Conservation (phyloP, 192 early-diverging fungal genomes). For the Gigaspora rosea region DNA sequence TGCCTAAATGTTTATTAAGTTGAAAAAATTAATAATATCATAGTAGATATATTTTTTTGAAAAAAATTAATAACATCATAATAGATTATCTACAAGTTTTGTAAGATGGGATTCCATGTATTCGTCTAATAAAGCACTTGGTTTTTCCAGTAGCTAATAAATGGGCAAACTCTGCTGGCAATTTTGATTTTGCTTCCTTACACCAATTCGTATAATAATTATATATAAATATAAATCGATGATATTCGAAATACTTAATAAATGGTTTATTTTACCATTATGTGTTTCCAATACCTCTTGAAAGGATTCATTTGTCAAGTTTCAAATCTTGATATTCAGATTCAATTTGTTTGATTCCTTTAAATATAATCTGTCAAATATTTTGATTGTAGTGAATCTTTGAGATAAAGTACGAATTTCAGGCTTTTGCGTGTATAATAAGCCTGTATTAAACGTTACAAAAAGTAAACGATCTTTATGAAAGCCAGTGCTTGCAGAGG, state of each 20-base stretch:
- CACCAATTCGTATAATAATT: not conserved
- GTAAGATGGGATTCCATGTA: conserved; percentile 19
- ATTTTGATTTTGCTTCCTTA: conserved; percentile 10
- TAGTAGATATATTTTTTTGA: too few relatives aligned
- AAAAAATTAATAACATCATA: too few relatives aligned
- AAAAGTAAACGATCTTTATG: not conserved
- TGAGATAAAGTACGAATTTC: conserved; percentile 33
- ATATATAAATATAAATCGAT: not conserved
- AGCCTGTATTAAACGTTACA: conserved; percentile 26
- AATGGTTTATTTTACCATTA: not conserved
- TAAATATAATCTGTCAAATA: conserved; percentile 20
- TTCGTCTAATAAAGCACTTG: conserved; percentile 9
- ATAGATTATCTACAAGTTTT: conserved; percentile 11
- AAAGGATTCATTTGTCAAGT: conserved; percentile 6
- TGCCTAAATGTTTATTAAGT: not conserved
- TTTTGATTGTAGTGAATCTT: conserved; percentile 25
- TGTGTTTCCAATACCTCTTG: conserved; percentile 4
- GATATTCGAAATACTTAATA: not conserved
- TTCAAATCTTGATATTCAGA: conserved; percentile 24
- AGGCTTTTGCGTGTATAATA: conserved; percentile 30
- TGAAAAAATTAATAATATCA: not conserved
- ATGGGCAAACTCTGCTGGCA: conserved; percentile 13
- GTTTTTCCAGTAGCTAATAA: conserved; percentile 29
- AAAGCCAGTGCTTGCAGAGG: not conserved
- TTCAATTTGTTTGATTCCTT: conserved; percentile 24